Evolutionary conservation across 352 stramenopile genomes (phyloP).

Genomic region (Phytopythium montanum): DNA sequence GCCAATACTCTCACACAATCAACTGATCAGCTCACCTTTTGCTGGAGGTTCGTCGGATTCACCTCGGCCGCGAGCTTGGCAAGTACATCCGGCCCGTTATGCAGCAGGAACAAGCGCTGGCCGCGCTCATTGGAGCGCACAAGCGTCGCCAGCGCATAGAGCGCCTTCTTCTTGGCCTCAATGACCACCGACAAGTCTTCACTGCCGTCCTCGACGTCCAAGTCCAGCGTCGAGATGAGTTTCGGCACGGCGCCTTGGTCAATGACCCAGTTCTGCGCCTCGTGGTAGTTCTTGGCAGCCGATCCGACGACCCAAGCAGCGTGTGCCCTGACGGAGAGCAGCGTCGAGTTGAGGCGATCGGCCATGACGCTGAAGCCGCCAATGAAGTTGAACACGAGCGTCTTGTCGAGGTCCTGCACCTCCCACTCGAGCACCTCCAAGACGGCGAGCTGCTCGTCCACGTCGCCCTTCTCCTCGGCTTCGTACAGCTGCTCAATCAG

Average conservation of each 20-base stretch:
- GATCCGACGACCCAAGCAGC: constrained; percentile 73
- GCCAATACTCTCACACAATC: neutral
- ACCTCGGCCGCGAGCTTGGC: constrained; percentile 34
- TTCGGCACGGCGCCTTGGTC: constrained; percentile 68
- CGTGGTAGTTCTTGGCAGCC: constrained; percentile 81
- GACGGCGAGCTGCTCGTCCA: constrained; percentile 41
- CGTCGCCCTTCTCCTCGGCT: constrained; percentile 46
- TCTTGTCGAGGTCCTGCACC: constrained; percentile 88
- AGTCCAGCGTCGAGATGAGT: constrained; percentile 47
- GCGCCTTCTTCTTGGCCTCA: constrained; percentile 82
- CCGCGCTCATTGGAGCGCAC: constrained; percentile 63
- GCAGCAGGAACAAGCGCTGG: constrained; percentile 54
- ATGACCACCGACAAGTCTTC: constrained; percentile 20
- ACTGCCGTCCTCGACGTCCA: constrained; percentile 19
- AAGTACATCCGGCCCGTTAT: constrained; percentile 39
- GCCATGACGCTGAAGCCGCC: constrained; percentile 72
- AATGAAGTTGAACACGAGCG: constrained; percentile 83
- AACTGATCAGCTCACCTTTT: constrained; percentile 45
- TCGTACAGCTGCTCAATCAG: constrained; percentile 71
- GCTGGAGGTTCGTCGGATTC: constrained; percentile 43
- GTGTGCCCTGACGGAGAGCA: constrained; percentile 49
- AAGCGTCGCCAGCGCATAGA: constrained; percentile 78
- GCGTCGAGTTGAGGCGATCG: constrained; percentile 70
- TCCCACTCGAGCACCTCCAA: constrained; percentile 81
- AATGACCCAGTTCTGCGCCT: constrained; percentile 80